Percentiles rank a stretch among this genome's conserved stretches.
Evolutionary conservation across 2,329 filamentous ascomycete species (phyloP).

Genomic region (Chaetomium olivaceum): DNA sequence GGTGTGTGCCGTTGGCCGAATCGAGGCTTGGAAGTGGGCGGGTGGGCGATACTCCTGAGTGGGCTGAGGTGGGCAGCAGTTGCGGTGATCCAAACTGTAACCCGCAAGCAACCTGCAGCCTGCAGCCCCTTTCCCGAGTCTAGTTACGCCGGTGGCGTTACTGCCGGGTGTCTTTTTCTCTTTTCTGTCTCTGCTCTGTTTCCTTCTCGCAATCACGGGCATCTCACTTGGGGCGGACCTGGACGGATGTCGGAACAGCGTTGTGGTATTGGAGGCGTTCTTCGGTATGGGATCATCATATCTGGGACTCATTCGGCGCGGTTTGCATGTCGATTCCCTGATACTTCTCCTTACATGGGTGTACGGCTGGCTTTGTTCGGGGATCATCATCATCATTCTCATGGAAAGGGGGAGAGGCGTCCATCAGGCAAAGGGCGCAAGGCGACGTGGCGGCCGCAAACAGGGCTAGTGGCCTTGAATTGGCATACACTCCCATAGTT

Average conservation of each 20-base stretch:
- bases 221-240: background rate
- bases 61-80: too few species aligned
- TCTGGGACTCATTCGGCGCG: background rate
- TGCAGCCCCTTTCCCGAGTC: background rate
- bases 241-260: slow-evolving; percentile 1
- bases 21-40: background rate
- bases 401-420: background rate
- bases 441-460: slow-evolving; percentile 2
- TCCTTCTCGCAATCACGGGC: background rate
- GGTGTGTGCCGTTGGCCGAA: background rate
- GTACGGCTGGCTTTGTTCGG: background rate
- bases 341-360: slow-evolving; percentile 10
- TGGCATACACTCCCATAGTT: slow-evolving; percentile 5
- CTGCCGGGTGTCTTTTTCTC: background rate
- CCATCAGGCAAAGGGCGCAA: slow-evolving; percentile 4
- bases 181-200: background rate
- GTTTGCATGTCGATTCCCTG: slow-evolving; percentile 12
- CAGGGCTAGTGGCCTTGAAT: slow-evolving; percentile 9
- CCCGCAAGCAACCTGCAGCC: too few species aligned
- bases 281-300: background rate
- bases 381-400: slow-evolving; percentile 1
- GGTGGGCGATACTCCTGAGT: too few species aligned
- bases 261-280: background rate
- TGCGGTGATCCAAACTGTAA: background rate
- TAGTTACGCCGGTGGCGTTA: background rate